Evolutionary conservation across 2,329 filamentous ascomycete species (phyloP), one percentile per base, ranked within the genome.

Genomic region (Ceratocystis huliohia): DNA sequence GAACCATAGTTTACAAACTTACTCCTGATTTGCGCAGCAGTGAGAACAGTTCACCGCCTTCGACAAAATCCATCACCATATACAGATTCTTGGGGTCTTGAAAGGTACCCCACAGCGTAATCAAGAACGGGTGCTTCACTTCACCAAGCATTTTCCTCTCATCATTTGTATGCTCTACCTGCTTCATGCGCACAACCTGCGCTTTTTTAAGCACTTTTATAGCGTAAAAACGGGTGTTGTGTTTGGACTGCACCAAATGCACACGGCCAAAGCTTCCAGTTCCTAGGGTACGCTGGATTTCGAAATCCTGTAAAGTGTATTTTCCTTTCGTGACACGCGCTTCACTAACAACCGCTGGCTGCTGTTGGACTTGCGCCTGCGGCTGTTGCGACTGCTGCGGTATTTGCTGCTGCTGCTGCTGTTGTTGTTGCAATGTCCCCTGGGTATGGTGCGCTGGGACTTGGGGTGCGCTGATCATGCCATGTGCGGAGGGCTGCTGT

Each of bases 51-150:
- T 99, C 94, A 73, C 94, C 94, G 71, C 94, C 94, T 77, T 99
- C 94, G 65, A 99, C 93, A 79, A 99, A 99, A 76, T 99, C 94
- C 94, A 99, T 99, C 73, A 99, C 94, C 94, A 99, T 99, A 83
- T 99, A 99, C 45, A 99, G 80, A 75, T 96, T 97, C 78, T 87
- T 91, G 63, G 87, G 84, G 73, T 99, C 94, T 75, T 97, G 93
- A 76, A 97, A 99, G 8, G 94, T 99, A 67, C 94, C 94, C 94
- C 94, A 99, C 50, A 99, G 81, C 1, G 94, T 99, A 74, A 99
- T 94, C 70, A 99, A 81, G 78, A 99, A 99, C 13, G 94, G 92
- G 77, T 99, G 93, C 76, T 96, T 96, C 75, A 97, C 94, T 75
- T 96, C 89, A 75, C 91, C 89, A 73, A 99, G 79, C 94, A 99